A percentile compares a stretch with the other conserved stretches of the same genome.
These are phyloP conservation scores for Calonectria multiphialidica DNA, from an alignment of 2,329 filamentous ascomycete species.

Conservation along the genomic window DNA sequence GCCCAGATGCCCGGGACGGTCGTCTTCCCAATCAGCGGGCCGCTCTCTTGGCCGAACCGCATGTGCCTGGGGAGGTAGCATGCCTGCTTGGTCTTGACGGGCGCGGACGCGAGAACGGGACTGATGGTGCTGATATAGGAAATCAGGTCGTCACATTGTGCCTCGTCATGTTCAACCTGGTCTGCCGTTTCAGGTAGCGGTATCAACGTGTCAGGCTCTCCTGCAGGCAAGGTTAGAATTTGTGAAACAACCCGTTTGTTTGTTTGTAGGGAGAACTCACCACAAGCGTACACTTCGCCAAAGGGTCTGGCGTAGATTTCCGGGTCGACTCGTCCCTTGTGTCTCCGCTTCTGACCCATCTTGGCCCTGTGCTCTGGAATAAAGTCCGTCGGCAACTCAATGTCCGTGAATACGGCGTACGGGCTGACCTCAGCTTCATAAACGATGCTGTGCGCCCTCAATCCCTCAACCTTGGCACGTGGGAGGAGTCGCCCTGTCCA, in stretches of 20 bases:
- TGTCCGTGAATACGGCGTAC: constrained; percentile 88
- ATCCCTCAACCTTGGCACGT: constrained; percentile 66
- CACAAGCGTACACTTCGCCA: constrained; percentile 93
- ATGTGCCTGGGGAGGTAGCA: constrained; percentile 91
- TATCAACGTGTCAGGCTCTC: constrained; percentile 81
- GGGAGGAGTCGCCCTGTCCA: constrained; percentile 74
- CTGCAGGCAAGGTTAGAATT: constrained; percentile 45
- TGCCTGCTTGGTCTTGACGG: constrained; percentile 83
- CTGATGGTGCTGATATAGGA: constrained; percentile 79
- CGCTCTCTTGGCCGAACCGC: constrained; percentile 68
- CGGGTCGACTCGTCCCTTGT: constrained; percentile 78
- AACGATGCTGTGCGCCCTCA: constrained; percentile 75
- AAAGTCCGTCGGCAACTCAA: constrained; percentile 77
- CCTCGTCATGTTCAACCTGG: constrained; percentile 79
- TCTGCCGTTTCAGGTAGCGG: constrained; percentile 83
- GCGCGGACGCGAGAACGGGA: constrained; percentile 74
- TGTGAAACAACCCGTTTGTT: too few species aligned
- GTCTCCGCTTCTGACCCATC: constrained; percentile 63
- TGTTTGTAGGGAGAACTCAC: constrained; percentile 53
- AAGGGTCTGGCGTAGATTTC: constrained; percentile 95
- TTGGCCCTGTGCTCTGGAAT: constrained; percentile 62
- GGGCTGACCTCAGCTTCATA: constrained; percentile 75
- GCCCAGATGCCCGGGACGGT: constrained; percentile 80
- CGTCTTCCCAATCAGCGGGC: constrained; percentile 83
- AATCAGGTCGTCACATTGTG: constrained; percentile 86